These are phyloP conservation scores for Balansia obtecta DNA, from an alignment of 2,329 filamentous ascomycete genomes.

Conservation along the genomic window DNA sequence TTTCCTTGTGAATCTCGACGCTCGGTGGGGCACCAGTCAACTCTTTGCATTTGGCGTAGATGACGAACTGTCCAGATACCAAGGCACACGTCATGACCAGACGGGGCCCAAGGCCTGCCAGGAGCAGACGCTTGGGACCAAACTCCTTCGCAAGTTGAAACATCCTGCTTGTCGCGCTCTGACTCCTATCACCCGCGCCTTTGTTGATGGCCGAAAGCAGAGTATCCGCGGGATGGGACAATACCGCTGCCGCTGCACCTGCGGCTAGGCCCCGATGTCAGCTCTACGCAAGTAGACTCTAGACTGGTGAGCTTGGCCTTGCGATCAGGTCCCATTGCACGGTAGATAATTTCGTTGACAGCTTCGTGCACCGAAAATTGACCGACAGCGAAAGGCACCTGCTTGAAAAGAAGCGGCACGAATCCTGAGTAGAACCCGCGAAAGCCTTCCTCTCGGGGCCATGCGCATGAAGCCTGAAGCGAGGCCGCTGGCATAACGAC, in stretches of 20 bases:
- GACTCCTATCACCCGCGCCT: conserved; percentile 34
- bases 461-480: conserved; percentile 63
- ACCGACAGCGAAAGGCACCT: conserved; percentile 86
- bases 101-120: conserved; percentile 36
- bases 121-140: conserved; percentile 33
- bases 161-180: conserved; percentile 37
- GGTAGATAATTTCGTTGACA: conserved; percentile 65
- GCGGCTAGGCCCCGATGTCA: conserved; percentile 79
- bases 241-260: conserved; percentile 75
- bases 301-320: conserved; percentile 58
- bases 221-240: conserved; percentile 78
- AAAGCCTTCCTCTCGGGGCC: conserved; percentile 58
- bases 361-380: conserved; percentile 94
- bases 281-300: conserved; percentile 70
- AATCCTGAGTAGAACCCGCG: conserved; percentile 86
- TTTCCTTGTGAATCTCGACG: conserved; percentile 41
- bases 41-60: conserved; percentile 42
- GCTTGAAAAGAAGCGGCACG: conserved; percentile 74
- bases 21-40: conserved; percentile 37
- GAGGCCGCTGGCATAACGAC: conserved; percentile 62
- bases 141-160: conserved; percentile 39
- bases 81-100: conserved; percentile 41
- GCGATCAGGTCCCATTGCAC: conserved; percentile 47
- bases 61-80: conserved; percentile 41
- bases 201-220: conserved; percentile 44